Percentiles rank a stretch among this genome's conserved stretches.
phyloP scores from a whole-genome alignment of 371 early-diverging fungal genomes.

The Rhizopus sp. region DNA sequence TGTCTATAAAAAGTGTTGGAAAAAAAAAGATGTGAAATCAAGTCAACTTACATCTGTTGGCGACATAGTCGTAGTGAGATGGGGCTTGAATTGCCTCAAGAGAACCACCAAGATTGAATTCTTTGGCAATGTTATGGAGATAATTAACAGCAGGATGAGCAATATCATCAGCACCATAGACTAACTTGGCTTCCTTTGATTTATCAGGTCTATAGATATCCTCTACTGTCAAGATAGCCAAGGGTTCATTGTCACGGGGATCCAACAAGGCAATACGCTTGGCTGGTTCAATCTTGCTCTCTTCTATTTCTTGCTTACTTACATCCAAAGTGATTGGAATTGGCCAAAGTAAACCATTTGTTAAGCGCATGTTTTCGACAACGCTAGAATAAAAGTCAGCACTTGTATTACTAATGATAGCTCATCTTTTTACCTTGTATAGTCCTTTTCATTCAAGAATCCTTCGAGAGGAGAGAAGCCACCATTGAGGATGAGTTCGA shows the following conservation, averaged over 20 bases:
- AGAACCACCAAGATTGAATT: constrained; percentile 84
- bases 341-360: constrained; percentile 81
- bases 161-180: constrained; percentile 87
- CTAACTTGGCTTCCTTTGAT: constrained; percentile 74
- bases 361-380: constrained; percentile 75
- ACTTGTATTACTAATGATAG: not conserved
- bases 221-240: constrained; percentile 85
- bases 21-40: no score
- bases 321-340: constrained; percentile 93
- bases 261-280: constrained; percentile 79
- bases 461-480: constrained; percentile 97
- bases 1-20: constrained; percentile 44
- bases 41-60: constrained; percentile 71
- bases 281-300: constrained; percentile 50
- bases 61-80: constrained; percentile 89
- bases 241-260: constrained; percentile 78
- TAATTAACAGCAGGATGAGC: constrained; percentile 93
- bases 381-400: constrained; percentile 55
- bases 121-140: constrained; percentile 74
- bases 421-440: constrained; percentile 59
- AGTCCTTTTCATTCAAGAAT: constrained; percentile 85
- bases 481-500: constrained; percentile 92
- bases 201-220: constrained; percentile 87
- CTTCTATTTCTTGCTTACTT: constrained; percentile 61
- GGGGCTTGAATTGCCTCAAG: constrained; percentile 83